Evolutionary conservation across 2,329 filamentous ascomycete species (phyloP).

Genomic region (Beauveria australis): DNA sequence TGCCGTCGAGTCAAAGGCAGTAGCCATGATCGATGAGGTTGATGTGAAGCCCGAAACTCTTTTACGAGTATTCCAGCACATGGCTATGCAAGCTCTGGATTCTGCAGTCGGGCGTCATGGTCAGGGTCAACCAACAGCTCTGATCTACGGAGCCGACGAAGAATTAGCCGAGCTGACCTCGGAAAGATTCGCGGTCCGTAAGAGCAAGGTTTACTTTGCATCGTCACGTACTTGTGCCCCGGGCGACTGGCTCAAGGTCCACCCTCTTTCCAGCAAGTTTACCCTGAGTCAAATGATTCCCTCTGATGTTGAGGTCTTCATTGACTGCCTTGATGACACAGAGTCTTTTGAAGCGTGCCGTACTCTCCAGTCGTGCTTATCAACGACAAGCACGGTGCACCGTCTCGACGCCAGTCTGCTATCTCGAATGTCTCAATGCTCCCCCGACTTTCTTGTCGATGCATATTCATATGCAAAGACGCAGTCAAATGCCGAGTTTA

Average conservation of each 20-base stretch:
- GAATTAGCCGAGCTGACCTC: not conserved
- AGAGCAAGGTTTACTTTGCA: not conserved
- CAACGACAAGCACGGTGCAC: not conserved
- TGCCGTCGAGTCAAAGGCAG: not conserved
- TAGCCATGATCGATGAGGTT: not conserved
- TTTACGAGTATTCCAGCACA: not conserved
- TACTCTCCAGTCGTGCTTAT: not conserved
- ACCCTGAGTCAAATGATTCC: not conserved
- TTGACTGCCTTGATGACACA: not conserved
- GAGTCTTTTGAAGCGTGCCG: not conserved
- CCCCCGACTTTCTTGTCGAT: not conserved
- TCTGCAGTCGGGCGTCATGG: not conserved
- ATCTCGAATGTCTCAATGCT: not conserved
- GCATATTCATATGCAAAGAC: not conserved
- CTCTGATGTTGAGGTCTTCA: not conserved
- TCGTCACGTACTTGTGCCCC: not conserved
- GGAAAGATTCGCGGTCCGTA: too few species aligned
- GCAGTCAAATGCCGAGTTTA: too few species aligned
- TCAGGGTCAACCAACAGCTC: not conserved
- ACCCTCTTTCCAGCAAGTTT: not conserved
- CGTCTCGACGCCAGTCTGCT: not conserved
- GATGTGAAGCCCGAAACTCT: not conserved
- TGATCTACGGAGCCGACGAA: not conserved
- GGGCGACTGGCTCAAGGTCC: not conserved
- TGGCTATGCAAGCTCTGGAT: not conserved